Evolutionary conservation across 2,329 filamentous ascomycete species (phyloP).

Genomic region (Pestalotiopsis sp.): DNA sequence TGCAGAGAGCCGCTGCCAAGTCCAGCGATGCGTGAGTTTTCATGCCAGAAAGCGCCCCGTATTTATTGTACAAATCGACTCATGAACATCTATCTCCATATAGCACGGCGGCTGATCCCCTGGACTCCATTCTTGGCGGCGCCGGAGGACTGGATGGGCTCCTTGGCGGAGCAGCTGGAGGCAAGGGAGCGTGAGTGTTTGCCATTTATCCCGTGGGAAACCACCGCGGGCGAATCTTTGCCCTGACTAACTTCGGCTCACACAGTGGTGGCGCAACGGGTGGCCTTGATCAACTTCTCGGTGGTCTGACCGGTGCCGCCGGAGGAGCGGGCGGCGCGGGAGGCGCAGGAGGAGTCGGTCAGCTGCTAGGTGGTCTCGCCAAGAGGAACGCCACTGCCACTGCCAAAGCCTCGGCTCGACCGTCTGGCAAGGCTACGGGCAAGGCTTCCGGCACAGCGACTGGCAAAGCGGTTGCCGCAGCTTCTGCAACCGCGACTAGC

Average conservation of each 20-base stretch:
- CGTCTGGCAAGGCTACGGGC: too few relatives aligned
- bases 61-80: neutral
- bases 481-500: neutral
- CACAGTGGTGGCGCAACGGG: constrained; percentile 8
- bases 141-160: constrained; percentile 9
- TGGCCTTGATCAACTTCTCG: constrained; percentile 10
- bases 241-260: neutral
- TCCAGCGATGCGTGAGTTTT: neutral
- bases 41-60: neutral
- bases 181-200: neutral
- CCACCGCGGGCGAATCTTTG: too few relatives aligned
- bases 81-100: neutral
- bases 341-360: neutral
- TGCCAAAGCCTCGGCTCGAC: neutral
- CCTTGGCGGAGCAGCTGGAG: constrained; percentile 8
- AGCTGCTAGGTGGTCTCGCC: constrained; percentile 3
- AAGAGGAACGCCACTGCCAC: neutral
- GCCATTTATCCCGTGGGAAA: neutral
- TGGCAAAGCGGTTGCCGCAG: neutral
- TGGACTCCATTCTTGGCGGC: neutral
- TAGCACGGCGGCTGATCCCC: neutral
- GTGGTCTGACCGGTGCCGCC: constrained; percentile 10
- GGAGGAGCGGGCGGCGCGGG: neutral
- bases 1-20: neutral
- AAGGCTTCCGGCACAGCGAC: too few relatives aligned